Evolutionary conservation across 2,329 filamentous ascomycete genomes (phyloP), one percentile per base, ranked within the genome.

Genomic region (Aspergillus sclerotialis): DNA sequence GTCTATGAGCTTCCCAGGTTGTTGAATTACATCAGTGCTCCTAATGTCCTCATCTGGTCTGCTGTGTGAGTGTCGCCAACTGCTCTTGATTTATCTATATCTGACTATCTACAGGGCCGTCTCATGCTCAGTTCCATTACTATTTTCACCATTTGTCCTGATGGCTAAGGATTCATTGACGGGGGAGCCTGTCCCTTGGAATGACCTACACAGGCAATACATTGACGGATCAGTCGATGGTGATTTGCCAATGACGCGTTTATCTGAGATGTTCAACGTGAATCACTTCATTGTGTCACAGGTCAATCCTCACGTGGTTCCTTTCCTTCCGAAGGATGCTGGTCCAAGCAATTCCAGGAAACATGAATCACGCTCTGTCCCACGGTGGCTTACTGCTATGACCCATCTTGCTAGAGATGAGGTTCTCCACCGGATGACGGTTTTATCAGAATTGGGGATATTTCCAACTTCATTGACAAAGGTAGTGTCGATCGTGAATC

Each of bases 241-340:
- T 39, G 90, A 96, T 58, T 69, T 96, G 3, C 90, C 90, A 2
- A 94, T 94, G 78, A 87, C 82, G 13, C 78, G 86, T 2, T 70
- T 96, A 11, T 80, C 88, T 1, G 88, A 94, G 54, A 89, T 95
- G 83, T 94, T 95, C 69, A 94, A 95, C 53, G 89, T 95, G 56
- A 95, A 95, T 53, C 90, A 95, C 56, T 95, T 95, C 55, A 95
- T 96, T 46, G 90, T 95, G 12, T 94, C 88, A 0, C 90, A 96
- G 57, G 88, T 95, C 32, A 96, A 96, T 50, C 90, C 90, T 0
- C 90, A 96, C 50, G 85, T 95, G 7, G 78, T 93, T 0, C 86
- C 87, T 0, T 94, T 96, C 50, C 66, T 95, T 11, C 70, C 76
- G 11, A 84, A 80, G 45, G 84, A 93, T 38, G 83, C 87, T 40